Base-by-base conservation (phyloP, 1,284 basidiomycete species). In the Takashimella koratensis region DNA sequence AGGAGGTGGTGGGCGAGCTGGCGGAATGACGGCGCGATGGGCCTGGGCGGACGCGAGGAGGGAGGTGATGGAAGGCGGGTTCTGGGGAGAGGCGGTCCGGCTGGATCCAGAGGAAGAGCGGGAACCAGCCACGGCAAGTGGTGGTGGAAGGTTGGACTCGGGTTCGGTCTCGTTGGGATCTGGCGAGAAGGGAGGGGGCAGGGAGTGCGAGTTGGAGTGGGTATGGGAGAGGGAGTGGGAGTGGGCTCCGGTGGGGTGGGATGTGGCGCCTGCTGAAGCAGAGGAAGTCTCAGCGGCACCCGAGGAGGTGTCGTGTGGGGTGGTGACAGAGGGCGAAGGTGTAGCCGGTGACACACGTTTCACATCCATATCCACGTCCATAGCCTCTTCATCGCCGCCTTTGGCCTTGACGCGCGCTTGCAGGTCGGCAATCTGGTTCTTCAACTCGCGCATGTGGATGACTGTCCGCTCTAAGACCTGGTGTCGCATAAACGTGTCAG, bases 381-480 rank as follows among this genome's bases (percentile, higher is more conserved):
- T 58, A 30, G 51, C 47, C 21, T 54, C 47, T 12, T 47, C 48
- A n/a, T 43, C 41, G 30, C 21, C n/a, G 27, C 47, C 27, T 8
- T 19, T 43, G 10, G 10, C 20, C 39, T 23, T 20, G 19, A 41
- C 21, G 6, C 47, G 27, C 4, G 48, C 21, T 46, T 75, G 69
- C 16, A 75, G 57, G 11, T 65, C 57, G 0, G 30, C 51, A 8
- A 75, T 62, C 13, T 59, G 63, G 8, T 30, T 23, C 47, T 68
- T 68, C 39, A 75, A 64, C 20, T 68, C 62, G 40, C 68, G 62
- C 75, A 76, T 75, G 56, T 76, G 70, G n/a, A 53, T 54, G 30
- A 76, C 75, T 0, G 75, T 74, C 24, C 68, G 56, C 49, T 76
- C 75, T 20, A 76, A 62, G 1, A 76, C 74, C 73, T 75, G 47